These are phyloP conservation scores for Globisporangium abappressorium DNA, from an alignment of 352 stramenopile genomes.

Conservation along the genomic window DNA sequence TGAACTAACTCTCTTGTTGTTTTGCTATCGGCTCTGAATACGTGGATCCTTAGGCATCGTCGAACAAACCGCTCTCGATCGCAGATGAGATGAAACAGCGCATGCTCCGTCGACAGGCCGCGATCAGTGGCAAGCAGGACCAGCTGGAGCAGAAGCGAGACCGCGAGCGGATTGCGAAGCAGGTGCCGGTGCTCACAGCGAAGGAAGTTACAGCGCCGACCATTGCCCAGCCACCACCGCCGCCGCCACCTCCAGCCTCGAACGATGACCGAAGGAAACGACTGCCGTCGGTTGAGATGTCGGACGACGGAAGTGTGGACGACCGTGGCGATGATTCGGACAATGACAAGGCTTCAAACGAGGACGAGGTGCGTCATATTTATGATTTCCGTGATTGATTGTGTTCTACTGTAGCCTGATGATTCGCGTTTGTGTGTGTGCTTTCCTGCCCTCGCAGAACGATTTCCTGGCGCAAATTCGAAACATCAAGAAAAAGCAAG, in stretches of 20 bases:
- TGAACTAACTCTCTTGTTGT: not conserved
- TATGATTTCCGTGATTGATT: not conserved
- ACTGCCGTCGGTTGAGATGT: slow-evolving; percentile 77
- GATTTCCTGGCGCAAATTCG: slow-evolving; percentile 79
- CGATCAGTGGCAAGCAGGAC: slow-evolving; percentile 83
- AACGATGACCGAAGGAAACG: slow-evolving; percentile 32
- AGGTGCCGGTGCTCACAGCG: slow-evolving; percentile 71
- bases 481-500: slow-evolving; percentile 83
- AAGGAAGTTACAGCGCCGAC: slow-evolving; percentile 59
- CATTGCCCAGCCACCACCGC: slow-evolving; percentile 24
- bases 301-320: slow-evolving; percentile 72
- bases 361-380: slow-evolving; percentile 45
- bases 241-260: slow-evolving; percentile 40
- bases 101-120: slow-evolving; percentile 70
- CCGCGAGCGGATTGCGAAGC: slow-evolving; percentile 64
- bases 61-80: slow-evolving; percentile 63
- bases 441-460: slow-evolving; percentile 26
- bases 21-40: not conserved
- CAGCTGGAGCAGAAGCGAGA: slow-evolving; percentile 77
- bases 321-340: slow-evolving; percentile 31
- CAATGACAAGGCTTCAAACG: slow-evolving; percentile 60
- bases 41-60: not conserved
- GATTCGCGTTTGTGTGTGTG: not conserved
- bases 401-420: not conserved
- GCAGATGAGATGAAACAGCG: slow-evolving; percentile 82